These are phyloP conservation scores for Boletus patriciae DNA, from an alignment of 768 basidiomycete species.

Conservation along the genomic window DNA sequence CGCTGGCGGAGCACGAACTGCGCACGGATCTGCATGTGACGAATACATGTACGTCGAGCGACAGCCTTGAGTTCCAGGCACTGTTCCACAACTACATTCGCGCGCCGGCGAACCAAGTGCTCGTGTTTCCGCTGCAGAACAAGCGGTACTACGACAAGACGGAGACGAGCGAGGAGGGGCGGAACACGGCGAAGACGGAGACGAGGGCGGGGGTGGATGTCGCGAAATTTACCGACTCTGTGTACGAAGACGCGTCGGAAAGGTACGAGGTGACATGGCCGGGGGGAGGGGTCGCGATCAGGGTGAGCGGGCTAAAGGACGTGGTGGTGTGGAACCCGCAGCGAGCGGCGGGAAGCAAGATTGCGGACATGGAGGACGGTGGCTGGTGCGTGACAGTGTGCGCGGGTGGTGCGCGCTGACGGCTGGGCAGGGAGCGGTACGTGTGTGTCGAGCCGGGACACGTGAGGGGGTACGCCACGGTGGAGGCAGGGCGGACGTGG, in stretches of 20 bases:
- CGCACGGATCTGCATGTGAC: conserved; percentile 78
- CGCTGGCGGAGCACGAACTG: conserved; percentile 70
- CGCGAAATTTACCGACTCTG: conserved; percentile 63
- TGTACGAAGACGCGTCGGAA: conserved; percentile 66
- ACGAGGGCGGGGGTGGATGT: conserved; percentile 66
- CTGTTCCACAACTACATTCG: conserved; percentile 90
- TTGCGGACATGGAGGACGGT: conserved; percentile 85
- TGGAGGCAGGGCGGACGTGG: conserved; percentile 71
- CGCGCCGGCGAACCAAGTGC: conserved; percentile 57
- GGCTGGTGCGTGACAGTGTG: conserved; percentile 61
- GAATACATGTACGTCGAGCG: conserved; percentile 55
- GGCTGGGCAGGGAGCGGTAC: conserved; percentile 62
- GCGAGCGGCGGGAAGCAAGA: conserved; percentile 61
- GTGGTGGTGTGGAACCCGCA: conserved; percentile 97
- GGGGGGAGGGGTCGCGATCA: conserved; percentile 54
- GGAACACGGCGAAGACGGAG: conserved; percentile 54
- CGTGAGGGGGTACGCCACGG: conserved; percentile 67
- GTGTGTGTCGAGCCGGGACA: conserved; percentile 92
- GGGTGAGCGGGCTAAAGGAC: conserved; percentile 60
- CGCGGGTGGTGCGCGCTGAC: background rate
- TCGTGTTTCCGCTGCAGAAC: conserved; percentile 63
- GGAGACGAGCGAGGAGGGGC: conserved; percentile 51
- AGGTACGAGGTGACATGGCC: conserved; percentile 62
- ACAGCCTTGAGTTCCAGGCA: conserved; percentile 81
- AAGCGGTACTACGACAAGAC: conserved; percentile 81